Evolutionary conservation across 2,329 filamentous ascomycete genomes (phyloP).

Genomic region (Talaromyces sp.): DNA sequence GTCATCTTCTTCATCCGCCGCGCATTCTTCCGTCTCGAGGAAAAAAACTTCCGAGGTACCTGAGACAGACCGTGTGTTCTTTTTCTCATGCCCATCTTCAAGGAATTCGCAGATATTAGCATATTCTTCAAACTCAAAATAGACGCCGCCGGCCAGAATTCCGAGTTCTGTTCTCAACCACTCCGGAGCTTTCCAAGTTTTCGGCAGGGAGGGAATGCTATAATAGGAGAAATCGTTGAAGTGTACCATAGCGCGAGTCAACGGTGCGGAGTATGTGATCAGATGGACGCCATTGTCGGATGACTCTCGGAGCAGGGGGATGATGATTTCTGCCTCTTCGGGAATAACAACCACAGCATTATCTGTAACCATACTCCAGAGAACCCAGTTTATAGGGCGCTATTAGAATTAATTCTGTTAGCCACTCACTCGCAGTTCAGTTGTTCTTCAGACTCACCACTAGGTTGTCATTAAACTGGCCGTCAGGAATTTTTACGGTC

Average conservation of each 20-base stretch:
- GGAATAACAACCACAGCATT: constrained; percentile 53
- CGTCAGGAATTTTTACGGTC: constrained; percentile 34
- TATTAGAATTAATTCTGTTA: constrained; percentile 21
- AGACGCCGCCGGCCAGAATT: constrained; percentile 55
- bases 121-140: constrained; percentile 31
- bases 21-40: neutral
- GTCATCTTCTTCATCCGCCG: neutral
- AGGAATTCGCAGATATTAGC: constrained; percentile 3
- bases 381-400: constrained; percentile 54
- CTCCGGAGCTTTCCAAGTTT: constrained; percentile 35
- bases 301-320: constrained; percentile 21
- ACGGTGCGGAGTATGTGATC: constrained; percentile 53
- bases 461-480: constrained; percentile 39
- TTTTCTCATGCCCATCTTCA: neutral
- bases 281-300: constrained; percentile 34
- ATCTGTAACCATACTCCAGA: constrained; percentile 22
- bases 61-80: neutral
- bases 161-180: constrained; percentile 57
- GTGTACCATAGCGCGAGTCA: constrained; percentile 54
- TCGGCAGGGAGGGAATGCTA: constrained; percentile 43
- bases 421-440: neutral
- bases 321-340: constrained; percentile 55
- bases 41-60: neutral
- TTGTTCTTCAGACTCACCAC: constrained; percentile 3
- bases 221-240: constrained; percentile 54